A percentile compares a stretch with the other conserved stretches of the same genome.
These are phyloP conservation scores for Glarea lozoyensis DNA, from an alignment of 495 filamentous ascomycete genomes.

Conservation along the genomic window DNA sequence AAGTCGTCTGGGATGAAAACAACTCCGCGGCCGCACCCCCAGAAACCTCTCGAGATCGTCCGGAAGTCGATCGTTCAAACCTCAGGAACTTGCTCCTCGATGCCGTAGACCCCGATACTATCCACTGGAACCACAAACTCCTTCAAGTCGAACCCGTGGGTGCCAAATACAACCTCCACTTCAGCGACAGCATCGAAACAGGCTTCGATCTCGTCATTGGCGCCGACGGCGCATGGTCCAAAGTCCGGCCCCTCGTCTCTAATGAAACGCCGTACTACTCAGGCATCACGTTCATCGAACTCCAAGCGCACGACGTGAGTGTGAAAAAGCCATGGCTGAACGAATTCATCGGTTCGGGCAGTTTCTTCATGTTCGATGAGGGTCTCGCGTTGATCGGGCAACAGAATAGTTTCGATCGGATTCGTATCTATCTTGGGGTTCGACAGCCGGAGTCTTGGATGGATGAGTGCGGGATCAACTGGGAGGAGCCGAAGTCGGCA, in stretches of 20 bases:
- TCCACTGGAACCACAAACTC: constrained; percentile 40
- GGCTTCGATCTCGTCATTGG: constrained; percentile 39
- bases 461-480: constrained; percentile 15
- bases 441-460: too few relatives aligned
- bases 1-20: constrained; percentile 19
- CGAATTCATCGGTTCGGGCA: constrained; percentile 27
- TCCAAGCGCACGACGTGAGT: constrained; percentile 30
- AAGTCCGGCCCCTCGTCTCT: constrained; percentile 24
- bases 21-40: constrained; percentile 22
- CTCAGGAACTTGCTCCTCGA: constrained; percentile 31
- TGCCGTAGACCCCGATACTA: constrained; percentile 28
- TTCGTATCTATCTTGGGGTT: constrained; percentile 25
- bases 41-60: constrained; percentile 32
- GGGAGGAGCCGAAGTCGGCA: constrained; percentile 2
- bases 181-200: constrained; percentile 22
- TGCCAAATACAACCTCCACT: constrained; percentile 29
- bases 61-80: constrained; percentile 37
- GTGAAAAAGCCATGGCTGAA: constrained; percentile 28
- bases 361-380: constrained; percentile 32
- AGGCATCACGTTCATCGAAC: constrained; percentile 23
- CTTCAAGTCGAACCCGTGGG: too few relatives aligned
- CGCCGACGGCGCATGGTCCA: constrained; percentile 39
- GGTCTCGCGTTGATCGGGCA: constrained; percentile 32
- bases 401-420: constrained; percentile 36
- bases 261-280: constrained; percentile 22